Evolutionary conservation across 2,329 filamentous ascomycete species (phyloP).

Genomic region (Dactylellina sp.): DNA sequence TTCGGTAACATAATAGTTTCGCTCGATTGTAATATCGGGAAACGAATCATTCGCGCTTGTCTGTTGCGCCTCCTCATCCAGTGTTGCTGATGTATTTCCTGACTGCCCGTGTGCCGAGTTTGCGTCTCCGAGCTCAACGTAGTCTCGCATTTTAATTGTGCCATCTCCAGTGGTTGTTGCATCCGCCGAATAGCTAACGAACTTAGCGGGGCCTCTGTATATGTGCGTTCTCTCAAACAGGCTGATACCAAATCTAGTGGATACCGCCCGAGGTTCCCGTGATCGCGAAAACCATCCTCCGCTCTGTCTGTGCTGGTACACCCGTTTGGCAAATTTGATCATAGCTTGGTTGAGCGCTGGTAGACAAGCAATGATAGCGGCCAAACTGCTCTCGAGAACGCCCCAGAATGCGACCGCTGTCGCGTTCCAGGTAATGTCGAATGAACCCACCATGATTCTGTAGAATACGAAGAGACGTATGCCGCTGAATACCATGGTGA

Average conservation of each 20-base stretch:
- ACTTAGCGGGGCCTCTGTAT: conserved; percentile 46
- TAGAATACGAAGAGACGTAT: conserved; percentile 41
- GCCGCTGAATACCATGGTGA: conserved; percentile 46
- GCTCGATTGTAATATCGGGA: conserved; percentile 50
- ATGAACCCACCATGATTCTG: conserved; percentile 35
- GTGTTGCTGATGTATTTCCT: background rate
- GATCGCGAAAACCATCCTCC: background rate
- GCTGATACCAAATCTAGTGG: conserved; percentile 11
- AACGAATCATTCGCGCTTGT: conserved; percentile 29
- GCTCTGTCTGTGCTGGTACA: conserved; percentile 17
- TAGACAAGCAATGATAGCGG: conserved; percentile 43
- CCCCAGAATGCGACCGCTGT: conserved; percentile 50
- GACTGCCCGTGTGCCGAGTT: conserved; percentile 2
- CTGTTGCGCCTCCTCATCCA: conserved; percentile 1
- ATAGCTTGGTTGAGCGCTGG: conserved; percentile 52
- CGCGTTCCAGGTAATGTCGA: conserved; percentile 46
- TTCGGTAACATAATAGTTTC: conserved; percentile 45
- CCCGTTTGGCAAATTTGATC: conserved; percentile 8
- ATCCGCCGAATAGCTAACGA: conserved; percentile 50
- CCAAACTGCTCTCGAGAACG: conserved; percentile 42
- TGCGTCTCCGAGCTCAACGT: conserved; percentile 34
- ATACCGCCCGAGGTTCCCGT: background rate
- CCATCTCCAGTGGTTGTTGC: conserved; percentile 30
- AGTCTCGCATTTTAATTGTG: conserved; percentile 13
- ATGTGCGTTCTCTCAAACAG: conserved; percentile 42